These are phyloP conservation scores for Leersia perrieri DNA, from an alignment of 176 grass and related monocot species.

Conservation along the genomic window DNA sequence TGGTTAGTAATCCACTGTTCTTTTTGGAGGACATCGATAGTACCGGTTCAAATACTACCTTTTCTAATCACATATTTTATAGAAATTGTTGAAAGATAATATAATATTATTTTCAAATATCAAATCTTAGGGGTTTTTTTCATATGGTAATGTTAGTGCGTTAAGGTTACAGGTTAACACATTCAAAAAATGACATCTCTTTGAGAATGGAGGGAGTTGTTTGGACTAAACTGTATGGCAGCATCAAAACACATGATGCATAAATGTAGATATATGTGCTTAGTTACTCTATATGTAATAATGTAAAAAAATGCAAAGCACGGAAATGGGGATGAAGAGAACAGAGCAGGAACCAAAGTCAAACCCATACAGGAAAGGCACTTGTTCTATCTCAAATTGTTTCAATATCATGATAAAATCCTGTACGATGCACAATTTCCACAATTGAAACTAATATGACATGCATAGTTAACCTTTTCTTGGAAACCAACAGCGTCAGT, in stretches of 20 bases:
- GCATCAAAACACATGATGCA: neutral
- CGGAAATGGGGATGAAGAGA: neutral
- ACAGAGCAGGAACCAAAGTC: neutral
- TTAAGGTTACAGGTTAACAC: neutral
- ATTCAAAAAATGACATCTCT: neutral
- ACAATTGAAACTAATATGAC: neutral
- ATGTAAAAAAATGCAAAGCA: neutral
- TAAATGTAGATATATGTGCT: no score
- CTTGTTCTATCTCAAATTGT: neutral
- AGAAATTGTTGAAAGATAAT: neutral
- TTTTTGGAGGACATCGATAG: neutral
- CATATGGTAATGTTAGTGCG: neutral
- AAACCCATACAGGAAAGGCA: neutral
- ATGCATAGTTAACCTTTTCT: conserved; percentile 62
- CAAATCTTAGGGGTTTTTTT: neutral
- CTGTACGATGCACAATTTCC: neutral
- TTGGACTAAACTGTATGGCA: neutral
- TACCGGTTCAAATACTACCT: neutral
- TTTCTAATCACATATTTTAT: neutral
- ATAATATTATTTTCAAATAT: neutral
- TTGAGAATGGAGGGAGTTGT: neutral
- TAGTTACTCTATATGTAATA: neutral
- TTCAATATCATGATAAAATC: neutral
- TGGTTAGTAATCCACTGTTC: neutral
- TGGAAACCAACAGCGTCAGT: conserved; percentile 75